Conservation (phyloP, 2,329 filamentous ascomycete species). For the Botrytis deweyae region DNA sequence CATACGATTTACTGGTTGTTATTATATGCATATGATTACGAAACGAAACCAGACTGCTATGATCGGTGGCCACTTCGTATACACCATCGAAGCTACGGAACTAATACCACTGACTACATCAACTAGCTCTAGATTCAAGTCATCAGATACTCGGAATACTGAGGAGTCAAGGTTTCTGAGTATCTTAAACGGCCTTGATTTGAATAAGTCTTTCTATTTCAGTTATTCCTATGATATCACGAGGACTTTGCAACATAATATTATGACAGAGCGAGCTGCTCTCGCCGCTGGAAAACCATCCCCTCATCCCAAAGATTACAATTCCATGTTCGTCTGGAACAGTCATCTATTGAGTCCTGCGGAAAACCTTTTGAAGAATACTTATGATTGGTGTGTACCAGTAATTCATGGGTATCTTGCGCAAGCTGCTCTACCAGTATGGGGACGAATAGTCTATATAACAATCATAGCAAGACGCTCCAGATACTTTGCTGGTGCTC, state of each 20-base stretch:
- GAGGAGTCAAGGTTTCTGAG: slow-evolving; percentile 87
- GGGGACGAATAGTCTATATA: slow-evolving; percentile 85
- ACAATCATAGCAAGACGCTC: slow-evolving; percentile 92
- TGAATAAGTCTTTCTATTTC: slow-evolving; percentile 93
- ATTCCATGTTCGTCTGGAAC: slow-evolving; percentile 99
- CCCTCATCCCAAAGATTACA: slow-evolving; percentile 64
- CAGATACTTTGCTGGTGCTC: slow-evolving; percentile 87
- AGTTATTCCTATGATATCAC: slow-evolving; percentile 98
- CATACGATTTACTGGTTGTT: slow-evolving; percentile 90
- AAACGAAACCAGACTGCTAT: slow-evolving; percentile 95
- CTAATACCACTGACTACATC: slow-evolving; percentile 81
- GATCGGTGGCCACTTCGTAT: slow-evolving; percentile 93
- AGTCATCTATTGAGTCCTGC: slow-evolving; percentile 81
- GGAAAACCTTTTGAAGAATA: slow-evolving; percentile 66
- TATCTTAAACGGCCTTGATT: slow-evolving; percentile 87
- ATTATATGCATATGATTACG: slow-evolving; percentile 96
- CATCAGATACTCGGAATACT: slow-evolving; percentile 71
- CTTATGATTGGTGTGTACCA: slow-evolving; percentile 93
- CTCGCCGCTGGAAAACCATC: slow-evolving; percentile 63
- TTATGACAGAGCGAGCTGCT: slow-evolving; percentile 73
- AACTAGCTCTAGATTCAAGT: slow-evolving; percentile 63
- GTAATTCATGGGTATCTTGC: slow-evolving; percentile 97
- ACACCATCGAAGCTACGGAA: slow-evolving; percentile 92
- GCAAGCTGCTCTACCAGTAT: slow-evolving; percentile 81
- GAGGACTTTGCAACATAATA: slow-evolving; percentile 86